Base-by-base conservation (phyloP, 176 grass and related monocot genomes). In the Triticum dicoccoides region DNA sequence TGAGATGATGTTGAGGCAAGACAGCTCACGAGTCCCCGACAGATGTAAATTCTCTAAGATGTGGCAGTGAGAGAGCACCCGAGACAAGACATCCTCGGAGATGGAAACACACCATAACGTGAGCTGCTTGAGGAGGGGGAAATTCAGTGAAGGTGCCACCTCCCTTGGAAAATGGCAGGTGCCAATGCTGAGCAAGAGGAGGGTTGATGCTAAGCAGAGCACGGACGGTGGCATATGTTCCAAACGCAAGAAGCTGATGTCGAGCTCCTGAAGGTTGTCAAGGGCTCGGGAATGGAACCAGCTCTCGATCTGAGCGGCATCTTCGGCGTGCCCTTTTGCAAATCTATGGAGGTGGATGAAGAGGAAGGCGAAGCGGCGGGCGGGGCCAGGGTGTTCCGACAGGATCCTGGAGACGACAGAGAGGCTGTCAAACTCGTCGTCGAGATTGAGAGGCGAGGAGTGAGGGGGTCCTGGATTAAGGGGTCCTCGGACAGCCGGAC, bases 341-440 rank as follows among this genome's bases (percentile, higher is more conserved):
- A 0, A 1, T 5, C 3, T 5, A 9, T 5, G 8, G 1, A 56
- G 52, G 15, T 0, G 0, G 52, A 56, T 8, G 52, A 56, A 0
- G 0, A 2, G 0, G 52, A 56, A 0, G 17, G 0, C 1, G 2
- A 56, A 56, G 52, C 52, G 52, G 52, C 17, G 17, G 0, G 0
- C 17, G 0, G 52, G 52, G 52, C 52, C 52, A 7, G 52, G 52
- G 52, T 56, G 52, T 0, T 56, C 2, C 6, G 52, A 56, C 2
- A 56, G 52, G 52, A 56, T 56, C 52, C 52, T 8, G 5, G 6
- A 56, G 52, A 56, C 6, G 52, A 3, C 17, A 17, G 6, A 8
- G 52, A 56, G 34, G 34, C 34, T 0, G 34, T 35, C 34, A 11
- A 3, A 47, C 11, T 3, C 0, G 44, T 3, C 51, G 5, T 56